Evolutionary conservation across 371 early-diverging fungal genomes (phyloP), one percentile per base, ranked within the genome.

Genomic region (Syncephalastrum racemosum): DNA sequence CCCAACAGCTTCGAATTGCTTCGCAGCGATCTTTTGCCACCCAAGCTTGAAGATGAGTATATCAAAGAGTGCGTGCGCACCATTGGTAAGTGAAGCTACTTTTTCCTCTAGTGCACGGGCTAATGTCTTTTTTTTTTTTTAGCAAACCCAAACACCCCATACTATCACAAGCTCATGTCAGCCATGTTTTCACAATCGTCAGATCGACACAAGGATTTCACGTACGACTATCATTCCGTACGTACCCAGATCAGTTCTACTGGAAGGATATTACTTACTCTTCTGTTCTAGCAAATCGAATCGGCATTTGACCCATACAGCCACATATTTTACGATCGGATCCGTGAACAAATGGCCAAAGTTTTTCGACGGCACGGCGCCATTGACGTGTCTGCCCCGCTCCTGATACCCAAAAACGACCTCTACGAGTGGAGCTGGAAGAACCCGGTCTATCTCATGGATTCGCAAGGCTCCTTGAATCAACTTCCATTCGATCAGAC

Each of bases 401-500:
- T 92, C n/a, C 59, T 97, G 59, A 82, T 90, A 50, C 98, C 97
- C 16, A 90, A 90, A 54, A 77, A 86, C n/a, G 87, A 84, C 31
- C 54, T 86, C 7, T 81, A 87, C 49, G 86, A 90, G 52, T 79
- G 69, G 62, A 76, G 74, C 49, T 79, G 80, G 64, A 88, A 90
- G 58, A 80, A 80, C 22, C 88, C 90, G 1, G 94, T 90, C 3
- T 80, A 87, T 60, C 69, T 93, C 36, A 76, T 97, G 71, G 96
- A 97, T 53, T 70, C 88, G 2, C 80, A 80, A 42, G 97, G 96
- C 43, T 82, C 83, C 20, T 68, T 95, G 31, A 94, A 95, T 46
- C 92, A 86, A 39, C 68, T 97, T 16, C 95, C 95, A 0, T 91
- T 89, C 66, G 97, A 97, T 70, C 81, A 96, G 64, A 96, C 96